A percentile compares a stretch with the other conserved stretches of the same genome.
phyloP scores from a whole-genome alignment of 768 basidiomycete genomes.

The Strobilomyces confusus region DNA sequence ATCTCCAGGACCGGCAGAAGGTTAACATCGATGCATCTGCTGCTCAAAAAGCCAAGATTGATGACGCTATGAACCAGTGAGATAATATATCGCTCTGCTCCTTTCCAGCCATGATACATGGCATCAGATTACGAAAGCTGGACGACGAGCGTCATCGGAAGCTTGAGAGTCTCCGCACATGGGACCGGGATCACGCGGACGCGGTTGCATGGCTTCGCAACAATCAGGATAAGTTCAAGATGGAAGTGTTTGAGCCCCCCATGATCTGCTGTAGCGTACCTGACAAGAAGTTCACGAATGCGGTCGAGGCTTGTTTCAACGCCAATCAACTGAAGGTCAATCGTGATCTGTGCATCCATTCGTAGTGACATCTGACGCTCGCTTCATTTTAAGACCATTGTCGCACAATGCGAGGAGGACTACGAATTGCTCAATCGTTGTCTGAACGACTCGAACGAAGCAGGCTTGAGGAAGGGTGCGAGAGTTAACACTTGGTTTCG shows the following conservation, averaged over 20 bases:
- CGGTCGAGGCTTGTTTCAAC: slow-evolving; percentile 72
- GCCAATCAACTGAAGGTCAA: slow-evolving; percentile 59
- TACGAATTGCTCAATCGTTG: slow-evolving; percentile 64
- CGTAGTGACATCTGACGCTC: background rate
- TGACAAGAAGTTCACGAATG: slow-evolving; percentile 55
- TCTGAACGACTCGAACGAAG: slow-evolving; percentile 59
- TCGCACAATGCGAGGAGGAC: slow-evolving; percentile 81
- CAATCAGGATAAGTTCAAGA: slow-evolving; percentile 64
- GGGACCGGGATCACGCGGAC: slow-evolving; percentile 59
- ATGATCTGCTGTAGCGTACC: slow-evolving; percentile 68
- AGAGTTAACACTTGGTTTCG: slow-evolving; percentile 69
- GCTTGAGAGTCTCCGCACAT: slow-evolving; percentile 45
- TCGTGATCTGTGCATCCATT: background rate
- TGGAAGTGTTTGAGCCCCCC: slow-evolving; percentile 85
- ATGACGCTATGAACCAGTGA: slow-evolving; percentile 29
- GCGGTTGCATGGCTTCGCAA: slow-evolving; percentile 71
- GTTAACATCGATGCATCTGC: slow-evolving; percentile 34
- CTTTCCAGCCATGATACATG: background rate
- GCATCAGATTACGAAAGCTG: slow-evolving; percentile 49
- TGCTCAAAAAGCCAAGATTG: slow-evolving; percentile 30
- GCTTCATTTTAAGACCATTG: slow-evolving; percentile 59
- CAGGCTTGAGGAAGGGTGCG: slow-evolving; percentile 45
- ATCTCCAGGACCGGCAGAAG: slow-evolving; percentile 39
- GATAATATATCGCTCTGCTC: background rate
- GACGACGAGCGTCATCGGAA: slow-evolving; percentile 57